phyloP scores from a whole-genome alignment of 2,329 filamentous ascomycete species.

The Aspergillus spinulosporus region DNA sequence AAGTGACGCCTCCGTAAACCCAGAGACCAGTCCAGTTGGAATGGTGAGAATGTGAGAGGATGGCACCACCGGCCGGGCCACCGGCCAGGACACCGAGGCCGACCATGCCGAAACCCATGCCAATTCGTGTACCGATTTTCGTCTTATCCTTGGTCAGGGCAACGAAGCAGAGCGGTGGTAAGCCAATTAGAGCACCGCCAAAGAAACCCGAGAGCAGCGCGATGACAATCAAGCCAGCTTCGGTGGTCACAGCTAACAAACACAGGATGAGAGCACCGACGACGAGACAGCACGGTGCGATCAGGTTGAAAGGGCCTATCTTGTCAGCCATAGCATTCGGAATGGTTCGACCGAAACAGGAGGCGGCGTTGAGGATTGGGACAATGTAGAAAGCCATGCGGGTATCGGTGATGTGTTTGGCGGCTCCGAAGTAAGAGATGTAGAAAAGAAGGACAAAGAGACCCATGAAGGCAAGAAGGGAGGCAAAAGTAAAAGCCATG shows the following conservation, averaged over 20 bases:
- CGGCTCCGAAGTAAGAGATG: conserved; percentile 22
- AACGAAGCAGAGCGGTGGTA: conserved; percentile 41
- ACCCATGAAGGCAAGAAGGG: conserved; percentile 14
- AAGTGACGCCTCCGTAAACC: conserved; percentile 1
- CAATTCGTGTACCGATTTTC: conserved; percentile 44
- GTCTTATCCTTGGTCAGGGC: conserved; percentile 32
- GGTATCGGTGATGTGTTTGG: not conserved
- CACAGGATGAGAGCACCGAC: conserved; percentile 34
- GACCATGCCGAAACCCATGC: conserved; percentile 40
- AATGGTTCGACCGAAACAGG: conserved; percentile 36
- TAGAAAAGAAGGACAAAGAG: conserved; percentile 28
- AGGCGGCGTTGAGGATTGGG: conserved; percentile 35
- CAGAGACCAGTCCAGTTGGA: conserved; percentile 9
- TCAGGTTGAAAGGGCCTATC: conserved; percentile 40
- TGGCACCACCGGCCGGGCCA: conserved; percentile 23
- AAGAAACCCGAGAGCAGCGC: conserved; percentile 43
- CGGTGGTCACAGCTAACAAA: conserved; percentile 31
- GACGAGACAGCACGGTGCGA: conserved; percentile 27
- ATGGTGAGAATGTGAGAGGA: conserved; percentile 5
- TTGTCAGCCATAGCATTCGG: conserved; percentile 37
- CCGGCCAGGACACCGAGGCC: conserved; percentile 28
- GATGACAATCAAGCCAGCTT: conserved; percentile 33
- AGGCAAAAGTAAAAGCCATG: not conserved
- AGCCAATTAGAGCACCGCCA: conserved; percentile 41
- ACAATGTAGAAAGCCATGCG: conserved; percentile 34